Percentiles rank a stretch among this genome's conserved stretches.
Evolutionary conservation across 345 rosid genomes (phyloP).

Genomic region (Viola odorata): DNA sequence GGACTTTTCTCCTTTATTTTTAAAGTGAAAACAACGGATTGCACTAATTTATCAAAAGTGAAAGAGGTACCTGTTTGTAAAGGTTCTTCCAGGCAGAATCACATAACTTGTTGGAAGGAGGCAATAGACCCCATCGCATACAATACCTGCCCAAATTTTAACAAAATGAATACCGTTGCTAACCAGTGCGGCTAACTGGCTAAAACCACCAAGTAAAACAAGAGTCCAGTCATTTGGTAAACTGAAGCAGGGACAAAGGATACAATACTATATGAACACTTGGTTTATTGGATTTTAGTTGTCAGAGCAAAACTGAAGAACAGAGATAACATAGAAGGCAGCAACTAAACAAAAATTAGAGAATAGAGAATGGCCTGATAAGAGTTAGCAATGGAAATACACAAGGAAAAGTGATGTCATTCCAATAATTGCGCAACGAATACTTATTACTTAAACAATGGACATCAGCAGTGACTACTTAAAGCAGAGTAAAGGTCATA

Average conservation of each 20-base stretch:
- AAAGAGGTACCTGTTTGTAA: conserved; percentile 59
- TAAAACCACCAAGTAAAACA: too few species aligned
- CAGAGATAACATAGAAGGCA: too few species aligned
- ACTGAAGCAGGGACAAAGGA: neutral
- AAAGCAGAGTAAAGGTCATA: neutral
- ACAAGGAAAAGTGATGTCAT: neutral
- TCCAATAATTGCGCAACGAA: too few species aligned
- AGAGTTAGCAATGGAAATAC: neutral
- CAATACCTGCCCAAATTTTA: conserved; percentile 45
- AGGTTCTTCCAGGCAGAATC: conserved; percentile 92
- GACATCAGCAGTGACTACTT: neutral
- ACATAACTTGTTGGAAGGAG: conserved; percentile 49
- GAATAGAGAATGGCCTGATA: neutral
- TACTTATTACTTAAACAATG: too few species aligned
- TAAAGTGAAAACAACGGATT: too few species aligned
- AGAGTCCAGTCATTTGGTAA: too few species aligned
- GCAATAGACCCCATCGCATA: conserved; percentile 77
- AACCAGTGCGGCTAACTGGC: too few species aligned
- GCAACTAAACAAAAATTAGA: neutral
- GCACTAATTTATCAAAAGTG: neutral
- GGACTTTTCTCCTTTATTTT: too few species aligned
- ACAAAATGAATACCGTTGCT: neutral
- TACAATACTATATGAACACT: neutral
- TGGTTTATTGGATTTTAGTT: too few species aligned
- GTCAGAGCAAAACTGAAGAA: neutral